Base-by-base conservation (phyloP, 208 protist genomes). In the Trypanosoma cruzi region DNA sequence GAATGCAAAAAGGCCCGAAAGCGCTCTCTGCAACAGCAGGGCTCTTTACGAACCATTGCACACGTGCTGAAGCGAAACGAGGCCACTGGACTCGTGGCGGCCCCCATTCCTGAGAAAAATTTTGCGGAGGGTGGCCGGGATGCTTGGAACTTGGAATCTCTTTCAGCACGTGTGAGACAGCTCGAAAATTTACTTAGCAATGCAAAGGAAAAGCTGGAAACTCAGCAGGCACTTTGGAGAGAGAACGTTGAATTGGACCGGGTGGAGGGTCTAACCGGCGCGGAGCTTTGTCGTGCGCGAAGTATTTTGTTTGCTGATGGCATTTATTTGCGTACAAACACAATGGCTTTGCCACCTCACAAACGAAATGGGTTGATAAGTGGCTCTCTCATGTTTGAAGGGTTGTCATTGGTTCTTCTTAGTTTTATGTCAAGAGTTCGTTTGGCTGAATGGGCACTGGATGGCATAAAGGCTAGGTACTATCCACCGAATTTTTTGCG, bases 1-100 rank as follows among this genome's bases (percentile, higher is more conserved):
- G 59, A 85, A 52, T 79, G 67, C 53, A 88, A 84, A 70, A 60
- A 65, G 5, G 53, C 57, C 16, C 68, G 77, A 42, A 73, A 44
- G 31, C 2, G 24, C 37, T 62, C 31, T 64, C 36, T 42, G 64
- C 32, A 31, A 44, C 2, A 52, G 4, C 32, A 61, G 3, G 60
- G 48, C 7, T 3, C 44, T 40, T 60, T 56, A 24, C 14, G 28
- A 54, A 84, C 73, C 18, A 57, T 80, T 57, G 20, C 32, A 42
- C 56, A 77, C 24, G 79, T 55, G 13, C 37, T 79, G 53, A 48
- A 64, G 52, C 22, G 46, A 54, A 7, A 36, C 29, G 52, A n/a
- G 4, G 10, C 50, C 32, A 4, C 14, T 40, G 32, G 18, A 20
- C 22, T 50, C 22, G 4, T 29, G 46, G 18, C 7, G 24, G 18